These are phyloP conservation scores for Lachnellula cervina DNA, from an alignment of 2,329 filamentous ascomycete species.

Conservation along the genomic window DNA sequence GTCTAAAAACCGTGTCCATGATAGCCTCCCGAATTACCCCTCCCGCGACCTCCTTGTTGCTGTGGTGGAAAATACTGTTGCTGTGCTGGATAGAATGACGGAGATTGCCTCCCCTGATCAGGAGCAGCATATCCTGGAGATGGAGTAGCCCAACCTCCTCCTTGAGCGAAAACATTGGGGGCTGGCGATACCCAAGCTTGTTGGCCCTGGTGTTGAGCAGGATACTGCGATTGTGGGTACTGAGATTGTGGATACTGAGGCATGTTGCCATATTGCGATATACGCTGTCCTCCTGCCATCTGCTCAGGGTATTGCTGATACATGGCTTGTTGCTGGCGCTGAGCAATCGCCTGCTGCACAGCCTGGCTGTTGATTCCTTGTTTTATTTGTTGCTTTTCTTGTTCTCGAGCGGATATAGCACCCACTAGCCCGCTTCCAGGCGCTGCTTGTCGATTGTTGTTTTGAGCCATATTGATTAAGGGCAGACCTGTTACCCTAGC, in stretches of 20 bases:
- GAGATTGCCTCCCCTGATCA: constrained; percentile 2
- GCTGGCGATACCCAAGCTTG: constrained; percentile 30
- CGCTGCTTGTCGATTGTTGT: constrained; percentile 32
- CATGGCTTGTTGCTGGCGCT: constrained; percentile 53
- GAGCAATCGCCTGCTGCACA: constrained; percentile 68
- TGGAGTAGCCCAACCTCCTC: constrained; percentile 33
- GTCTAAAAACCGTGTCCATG: neutral
- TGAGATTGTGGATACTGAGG: constrained; percentile 22
- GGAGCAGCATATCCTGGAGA: constrained; percentile 5
- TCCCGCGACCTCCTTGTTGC: constrained; percentile 11
- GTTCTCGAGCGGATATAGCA: constrained; percentile 74
- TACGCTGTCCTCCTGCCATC: constrained; percentile 14
- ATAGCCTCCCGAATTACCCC: constrained; percentile 6
- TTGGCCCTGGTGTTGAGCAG: constrained; percentile 28
- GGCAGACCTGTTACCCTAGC: constrained; percentile 75
- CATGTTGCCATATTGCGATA: constrained; percentile 23
- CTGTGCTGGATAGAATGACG: constrained; percentile 6
- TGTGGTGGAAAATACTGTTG: constrained; percentile 11
- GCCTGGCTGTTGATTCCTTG: constrained; percentile 64
- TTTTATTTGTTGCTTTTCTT: constrained; percentile 68
- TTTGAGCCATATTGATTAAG: constrained; percentile 55
- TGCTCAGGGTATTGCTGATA: constrained; percentile 24
- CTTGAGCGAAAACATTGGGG: constrained; percentile 31
- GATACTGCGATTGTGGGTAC: constrained; percentile 23
- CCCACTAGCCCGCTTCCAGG: constrained; percentile 66